Conservation (phyloP, 2,329 filamentous ascomycete genomes). For the Epichloe sylvatica region DNA sequence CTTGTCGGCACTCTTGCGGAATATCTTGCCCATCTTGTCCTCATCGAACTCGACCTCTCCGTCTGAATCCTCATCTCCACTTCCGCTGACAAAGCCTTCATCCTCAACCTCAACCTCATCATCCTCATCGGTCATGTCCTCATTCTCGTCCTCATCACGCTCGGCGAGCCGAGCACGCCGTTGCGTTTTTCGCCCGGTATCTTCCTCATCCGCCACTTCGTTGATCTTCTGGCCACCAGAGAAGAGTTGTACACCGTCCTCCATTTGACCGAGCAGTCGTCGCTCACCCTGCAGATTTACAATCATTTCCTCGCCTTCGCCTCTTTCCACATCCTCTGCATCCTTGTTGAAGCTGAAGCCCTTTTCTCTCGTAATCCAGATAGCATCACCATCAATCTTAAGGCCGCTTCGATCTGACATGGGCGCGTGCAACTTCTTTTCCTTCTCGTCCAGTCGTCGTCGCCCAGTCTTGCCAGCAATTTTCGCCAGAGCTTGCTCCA, state of each 20-base stretch:
- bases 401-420: conserved; percentile 97
- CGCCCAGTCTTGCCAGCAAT: conserved; percentile 68
- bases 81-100: conserved; percentile 41
- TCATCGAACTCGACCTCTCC: conserved; percentile 45
- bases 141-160: conserved; percentile 46
- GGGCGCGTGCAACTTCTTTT: conserved; percentile 88
- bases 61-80: conserved; percentile 35
- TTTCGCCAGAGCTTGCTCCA: conserved; percentile 78
- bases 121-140: conserved; percentile 27
- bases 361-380: conserved; percentile 66
- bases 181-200: conserved; percentile 47
- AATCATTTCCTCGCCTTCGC: conserved; percentile 91
- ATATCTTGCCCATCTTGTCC: conserved; percentile 46
- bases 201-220: conserved; percentile 36
- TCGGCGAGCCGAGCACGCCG: conserved; percentile 44
- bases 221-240: conserved; percentile 58
- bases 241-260: conserved; percentile 76
- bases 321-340: conserved; percentile 56
- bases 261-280: conserved; percentile 66
- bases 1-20: conserved; percentile 37
- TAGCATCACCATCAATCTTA: conserved; percentile 90
- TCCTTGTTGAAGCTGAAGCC: conserved; percentile 62
- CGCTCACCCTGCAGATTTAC: conserved; percentile 76
- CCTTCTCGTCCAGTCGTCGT: conserved; percentile 81
- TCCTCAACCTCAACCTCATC: conserved; percentile 13